Evolutionary conservation across 2,329 filamentous ascomycete genomes (phyloP).

Genomic region (Talaromyces sp.): DNA sequence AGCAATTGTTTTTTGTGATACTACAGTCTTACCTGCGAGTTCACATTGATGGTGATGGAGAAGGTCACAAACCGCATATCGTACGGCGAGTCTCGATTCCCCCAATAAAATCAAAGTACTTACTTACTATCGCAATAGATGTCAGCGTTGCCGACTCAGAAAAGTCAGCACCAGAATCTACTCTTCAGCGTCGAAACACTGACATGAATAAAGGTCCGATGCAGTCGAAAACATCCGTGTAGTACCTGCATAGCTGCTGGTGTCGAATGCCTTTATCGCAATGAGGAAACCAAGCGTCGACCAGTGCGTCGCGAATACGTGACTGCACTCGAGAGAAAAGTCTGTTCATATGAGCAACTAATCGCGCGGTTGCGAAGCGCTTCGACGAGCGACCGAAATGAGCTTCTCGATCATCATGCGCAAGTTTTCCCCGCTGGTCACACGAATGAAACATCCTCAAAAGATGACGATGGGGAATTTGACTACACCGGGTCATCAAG

Average conservation of each 20-base stretch:
- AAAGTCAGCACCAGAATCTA: too few relatives aligned
- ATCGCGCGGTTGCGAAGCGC: not conserved
- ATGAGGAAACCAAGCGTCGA: not conserved
- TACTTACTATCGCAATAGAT: too few relatives aligned
- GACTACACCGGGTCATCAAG: not conserved
- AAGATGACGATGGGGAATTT: not conserved
- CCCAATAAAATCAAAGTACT: too few relatives aligned
- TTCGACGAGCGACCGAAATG: not conserved
- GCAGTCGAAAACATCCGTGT: not conserved
- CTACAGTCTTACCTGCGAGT: too few relatives aligned
- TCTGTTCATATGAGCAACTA: not conserved
- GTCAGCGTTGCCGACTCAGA: not conserved
- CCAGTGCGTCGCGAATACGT: not conserved
- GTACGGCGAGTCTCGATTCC: too few relatives aligned
- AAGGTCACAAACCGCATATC: not conserved
- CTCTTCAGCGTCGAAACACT: too few relatives aligned
- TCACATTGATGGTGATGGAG: not conserved
- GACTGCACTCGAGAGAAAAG: not conserved
- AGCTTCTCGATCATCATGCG: not conserved
- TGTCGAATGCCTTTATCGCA: not conserved
- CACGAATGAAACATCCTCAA: not conserved
- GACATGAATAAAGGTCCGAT: not conserved
- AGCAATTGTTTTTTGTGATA: too few relatives aligned
- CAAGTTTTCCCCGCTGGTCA: not conserved
- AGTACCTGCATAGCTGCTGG: not conserved